Conservation (phyloP, 169 alveolate genomes). For the Blepharisma undulans region DNA sequence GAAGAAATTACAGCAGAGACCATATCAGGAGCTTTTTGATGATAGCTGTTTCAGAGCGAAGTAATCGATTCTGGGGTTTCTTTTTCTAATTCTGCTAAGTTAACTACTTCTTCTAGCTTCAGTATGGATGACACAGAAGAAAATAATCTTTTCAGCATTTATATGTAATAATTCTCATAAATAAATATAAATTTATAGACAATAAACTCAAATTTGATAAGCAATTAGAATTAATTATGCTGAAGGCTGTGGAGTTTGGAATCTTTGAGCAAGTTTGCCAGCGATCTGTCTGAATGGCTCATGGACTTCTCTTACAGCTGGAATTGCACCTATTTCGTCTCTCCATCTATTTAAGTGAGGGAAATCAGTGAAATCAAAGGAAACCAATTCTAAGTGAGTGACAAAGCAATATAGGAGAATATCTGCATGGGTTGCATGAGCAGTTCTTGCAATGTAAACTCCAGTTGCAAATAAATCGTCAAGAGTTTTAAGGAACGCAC, state of each 20-base stretch:
- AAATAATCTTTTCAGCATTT: not conserved
- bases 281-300: not conserved
- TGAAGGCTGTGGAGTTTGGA: not conserved
- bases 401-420: not conserved
- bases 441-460: not conserved
- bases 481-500: not conserved
- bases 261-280: not conserved
- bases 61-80: not conserved
- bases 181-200: too few relatives aligned
- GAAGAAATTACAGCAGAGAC: not conserved
- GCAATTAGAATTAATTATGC: not conserved
- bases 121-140: not conserved
- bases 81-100: not conserved
- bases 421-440: not conserved
- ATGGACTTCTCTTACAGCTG: slow-evolving; percentile 15
- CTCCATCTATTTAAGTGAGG: not conserved
- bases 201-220: too few relatives aligned
- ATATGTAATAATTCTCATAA: too few relatives aligned
- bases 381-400: not conserved
- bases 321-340: not conserved
- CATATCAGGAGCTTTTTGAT: not conserved
- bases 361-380: not conserved
- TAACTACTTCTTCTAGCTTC: not conserved
- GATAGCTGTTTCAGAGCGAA: not conserved
- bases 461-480: not conserved